A percentile compares a stretch with the other conserved stretches of the same genome.
Evolutionary conservation across 345 rosid genomes (phyloP).

Genomic region (Lepidium aucheri): DNA sequence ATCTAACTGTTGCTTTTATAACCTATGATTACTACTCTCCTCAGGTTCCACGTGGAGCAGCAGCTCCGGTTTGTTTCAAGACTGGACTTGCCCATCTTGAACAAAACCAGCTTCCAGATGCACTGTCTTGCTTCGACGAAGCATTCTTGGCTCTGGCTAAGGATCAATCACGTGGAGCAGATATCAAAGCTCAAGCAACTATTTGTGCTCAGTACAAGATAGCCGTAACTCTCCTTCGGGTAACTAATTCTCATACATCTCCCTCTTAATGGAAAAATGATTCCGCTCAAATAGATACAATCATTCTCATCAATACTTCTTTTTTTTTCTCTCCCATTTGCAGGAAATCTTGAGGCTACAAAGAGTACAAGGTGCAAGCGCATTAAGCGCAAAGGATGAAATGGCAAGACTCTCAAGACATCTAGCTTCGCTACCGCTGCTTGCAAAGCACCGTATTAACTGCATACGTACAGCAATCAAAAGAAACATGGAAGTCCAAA

Average conservation of each 20-base stretch:
- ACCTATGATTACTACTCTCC: neutral
- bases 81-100: conserved; percentile 94
- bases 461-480: conserved; percentile 94
- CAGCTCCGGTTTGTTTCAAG: conserved; percentile 88
- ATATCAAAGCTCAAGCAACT: conserved; percentile 94
- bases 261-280: neutral
- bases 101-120: conserved; percentile 96
- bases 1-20: conserved; percentile 1
- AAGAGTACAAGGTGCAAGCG: conserved; percentile 84
- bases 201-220: conserved; percentile 97
- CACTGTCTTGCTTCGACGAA: conserved; percentile 91
- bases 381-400: conserved; percentile 93
- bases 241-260: conserved; percentile 9
- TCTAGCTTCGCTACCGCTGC: conserved; percentile 80
- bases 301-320: neutral
- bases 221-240: conserved; percentile 90
- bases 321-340: neutral
- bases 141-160: conserved; percentile 95
- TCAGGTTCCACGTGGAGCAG: conserved; percentile 95
- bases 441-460: conserved; percentile 89
- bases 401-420: conserved; percentile 95
- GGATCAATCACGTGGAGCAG: conserved; percentile 95
- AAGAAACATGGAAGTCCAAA: conserved; percentile 97
- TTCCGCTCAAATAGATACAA: neutral
- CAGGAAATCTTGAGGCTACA: conserved; percentile 91